These are phyloP conservation scores for Claviceps pazoutovae DNA, from an alignment of 2,329 filamentous ascomycete genomes.

Conservation along the genomic window DNA sequence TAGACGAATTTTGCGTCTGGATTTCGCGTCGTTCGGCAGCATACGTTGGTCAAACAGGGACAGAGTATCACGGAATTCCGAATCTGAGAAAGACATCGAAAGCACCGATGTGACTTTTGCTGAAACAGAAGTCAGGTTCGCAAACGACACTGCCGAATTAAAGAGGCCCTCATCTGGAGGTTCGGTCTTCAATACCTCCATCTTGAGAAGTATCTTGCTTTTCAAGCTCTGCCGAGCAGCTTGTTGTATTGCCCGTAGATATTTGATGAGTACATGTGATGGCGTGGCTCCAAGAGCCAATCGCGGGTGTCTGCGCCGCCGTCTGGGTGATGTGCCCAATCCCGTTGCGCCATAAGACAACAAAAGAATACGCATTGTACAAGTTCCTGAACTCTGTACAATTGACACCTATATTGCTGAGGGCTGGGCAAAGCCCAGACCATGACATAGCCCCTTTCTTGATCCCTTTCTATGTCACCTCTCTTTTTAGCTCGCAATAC, in stretches of 20 bases:
- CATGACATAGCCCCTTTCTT: no score
- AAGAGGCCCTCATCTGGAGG: background rate
- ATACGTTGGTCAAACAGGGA: conserved; percentile 60
- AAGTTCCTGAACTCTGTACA: no score
- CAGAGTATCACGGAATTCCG: conserved; percentile 78
- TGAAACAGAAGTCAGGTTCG: conserved; percentile 50
- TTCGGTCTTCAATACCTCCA: background rate
- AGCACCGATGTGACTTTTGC: conserved; percentile 74
- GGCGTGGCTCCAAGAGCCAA: no score
- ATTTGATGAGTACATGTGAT: no score
- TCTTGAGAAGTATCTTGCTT: background rate
- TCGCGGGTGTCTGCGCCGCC: no score
- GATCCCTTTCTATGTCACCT: no score
- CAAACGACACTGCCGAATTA: background rate
- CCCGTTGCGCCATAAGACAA: no score
- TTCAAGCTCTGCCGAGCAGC: background rate
- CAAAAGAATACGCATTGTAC: no score
- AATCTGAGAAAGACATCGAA: conserved; percentile 82
- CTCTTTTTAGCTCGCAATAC: no score
- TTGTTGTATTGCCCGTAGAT: background rate
- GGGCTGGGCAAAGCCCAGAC: no score
- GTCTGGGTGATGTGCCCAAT: no score
- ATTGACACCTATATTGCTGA: no score
- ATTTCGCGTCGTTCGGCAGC: conserved; percentile 61
- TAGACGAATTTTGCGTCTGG: conserved; percentile 63